A percentile compares a stretch with the other conserved stretches of the same genome.
Evolutionary conservation across 805 yeast species (phyloP).

Genomic region (Debaryomyces prosopidis): DNA sequence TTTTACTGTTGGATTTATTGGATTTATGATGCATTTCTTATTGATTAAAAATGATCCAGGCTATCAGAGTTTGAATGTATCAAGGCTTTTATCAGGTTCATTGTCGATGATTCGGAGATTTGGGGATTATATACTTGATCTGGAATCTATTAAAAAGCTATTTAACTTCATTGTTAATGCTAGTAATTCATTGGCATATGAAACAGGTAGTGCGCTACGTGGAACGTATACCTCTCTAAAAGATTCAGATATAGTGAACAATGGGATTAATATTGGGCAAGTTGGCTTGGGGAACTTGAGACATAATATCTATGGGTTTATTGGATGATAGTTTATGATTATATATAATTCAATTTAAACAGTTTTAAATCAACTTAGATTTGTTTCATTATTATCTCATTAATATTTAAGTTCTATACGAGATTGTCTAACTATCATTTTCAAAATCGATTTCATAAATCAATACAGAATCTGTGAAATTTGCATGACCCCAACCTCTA

Average conservation of each 20-base stretch:
- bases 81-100: constrained; percentile 6
- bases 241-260: constrained; percentile 17
- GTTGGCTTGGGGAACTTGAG: constrained; percentile 37
- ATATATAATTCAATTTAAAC: not conserved
- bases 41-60: constrained; percentile 22
- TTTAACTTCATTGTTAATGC: constrained; percentile 6
- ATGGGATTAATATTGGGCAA: constrained; percentile 23
- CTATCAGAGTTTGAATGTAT: constrained; percentile 8
- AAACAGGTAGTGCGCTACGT: constrained; percentile 11
- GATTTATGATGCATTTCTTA: constrained; percentile 36
- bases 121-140: constrained; percentile 3
- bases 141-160: constrained; percentile 9
- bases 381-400: constrained; percentile 1
- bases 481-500: constrained; percentile 89
- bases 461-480: constrained; percentile 74
- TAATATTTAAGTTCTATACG: not conserved
- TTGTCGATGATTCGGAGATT: constrained; percentile 5
- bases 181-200: constrained; percentile 9
- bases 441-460: constrained; percentile 72
- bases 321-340: constrained; percentile 4
- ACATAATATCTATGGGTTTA: constrained; percentile 25
- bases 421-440: constrained; percentile 5
- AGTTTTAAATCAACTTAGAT: not conserved
- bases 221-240: constrained; percentile 11
- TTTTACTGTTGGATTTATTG: constrained; percentile 40